Conservation (phyloP, 1,284 basidiomycete species). For the Sanghuangporus baumii region DNA sequence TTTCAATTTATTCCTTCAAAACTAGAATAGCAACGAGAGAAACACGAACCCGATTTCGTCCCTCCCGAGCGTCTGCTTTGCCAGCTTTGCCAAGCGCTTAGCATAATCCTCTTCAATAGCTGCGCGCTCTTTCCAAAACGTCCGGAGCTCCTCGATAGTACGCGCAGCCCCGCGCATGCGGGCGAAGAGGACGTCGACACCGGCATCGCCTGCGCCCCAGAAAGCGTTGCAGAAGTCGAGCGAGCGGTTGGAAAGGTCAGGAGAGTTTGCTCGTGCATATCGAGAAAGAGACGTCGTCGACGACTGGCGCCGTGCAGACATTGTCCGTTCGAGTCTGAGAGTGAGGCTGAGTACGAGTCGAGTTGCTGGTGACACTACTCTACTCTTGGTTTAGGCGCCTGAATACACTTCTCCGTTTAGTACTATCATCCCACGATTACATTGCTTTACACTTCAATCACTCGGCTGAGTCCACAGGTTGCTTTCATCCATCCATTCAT, state of each 20-base stretch:
- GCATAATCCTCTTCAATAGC: slow-evolving; percentile 94
- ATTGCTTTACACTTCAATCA: not conserved
- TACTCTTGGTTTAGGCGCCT: not conserved
- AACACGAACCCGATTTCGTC: slow-evolving; percentile 85
- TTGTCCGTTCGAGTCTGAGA: slow-evolving; percentile 23
- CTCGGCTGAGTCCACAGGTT: not conserved
- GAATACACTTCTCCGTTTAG: not conserved
- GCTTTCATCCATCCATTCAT: no score
- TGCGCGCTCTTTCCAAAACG: slow-evolving; percentile 89
- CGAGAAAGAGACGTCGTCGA: slow-evolving; percentile 70
- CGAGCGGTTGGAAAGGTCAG: slow-evolving; percentile 42
- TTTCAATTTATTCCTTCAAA: not conserved
- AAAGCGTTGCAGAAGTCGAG: slow-evolving; percentile 96
- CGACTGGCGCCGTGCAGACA: slow-evolving; percentile 63
- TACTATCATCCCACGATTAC: not conserved
- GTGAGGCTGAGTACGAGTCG: not conserved
- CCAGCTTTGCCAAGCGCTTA: slow-evolving; percentile 78
- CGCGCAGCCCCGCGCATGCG: slow-evolving; percentile 82
- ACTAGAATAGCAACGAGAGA: slow-evolving; percentile 12
- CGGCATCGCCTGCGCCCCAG: slow-evolving; percentile 84
- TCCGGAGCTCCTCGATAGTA: slow-evolving; percentile 84
- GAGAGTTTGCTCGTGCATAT: slow-evolving; percentile 52
- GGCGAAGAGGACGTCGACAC: slow-evolving; percentile 86
- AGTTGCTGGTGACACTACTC: not conserved
- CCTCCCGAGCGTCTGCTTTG: slow-evolving; percentile 72